Percentiles rank a stretch among this genome's conserved stretches.
Evolutionary conservation across 2,329 filamentous ascomycete genomes (phyloP).

Genomic region (Xylariaceae sp.): DNA sequence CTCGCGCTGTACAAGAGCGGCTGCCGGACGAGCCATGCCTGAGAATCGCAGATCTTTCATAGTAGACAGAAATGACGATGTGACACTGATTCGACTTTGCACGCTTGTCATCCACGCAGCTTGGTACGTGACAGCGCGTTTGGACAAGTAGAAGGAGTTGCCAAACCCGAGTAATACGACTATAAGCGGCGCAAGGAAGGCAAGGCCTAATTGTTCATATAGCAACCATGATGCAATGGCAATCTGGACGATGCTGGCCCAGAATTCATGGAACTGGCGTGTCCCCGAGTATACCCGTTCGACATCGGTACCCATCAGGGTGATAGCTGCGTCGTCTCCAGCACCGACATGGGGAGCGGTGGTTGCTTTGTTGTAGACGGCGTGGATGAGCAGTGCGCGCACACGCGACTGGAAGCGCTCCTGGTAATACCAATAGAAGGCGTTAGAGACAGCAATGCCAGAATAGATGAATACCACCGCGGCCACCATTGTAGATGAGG

Average conservation of each 20-base stretch:
- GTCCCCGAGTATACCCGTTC: slow-evolving; percentile 38
- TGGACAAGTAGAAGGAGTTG: not conserved
- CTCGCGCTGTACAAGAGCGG: not conserved
- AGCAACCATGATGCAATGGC: slow-evolving; percentile 45
- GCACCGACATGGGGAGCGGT: slow-evolving; percentile 8
- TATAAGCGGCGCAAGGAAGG: slow-evolving; percentile 40
- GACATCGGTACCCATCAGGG: slow-evolving; percentile 46
- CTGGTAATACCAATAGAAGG: slow-evolving; percentile 37
- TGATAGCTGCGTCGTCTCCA: slow-evolving; percentile 39
- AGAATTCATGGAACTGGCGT: slow-evolving; percentile 36
- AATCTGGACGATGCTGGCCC: slow-evolving; percentile 39
- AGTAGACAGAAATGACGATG: not conserved
- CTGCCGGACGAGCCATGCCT: not conserved
- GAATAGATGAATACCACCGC: slow-evolving; percentile 10
- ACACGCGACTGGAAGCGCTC: slow-evolving; percentile 26
- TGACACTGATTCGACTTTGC: not conserved
- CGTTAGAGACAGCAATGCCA: slow-evolving; percentile 37
- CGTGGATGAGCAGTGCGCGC: slow-evolving; percentile 11
- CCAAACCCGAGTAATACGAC: not conserved
- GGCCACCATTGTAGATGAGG: not conserved
- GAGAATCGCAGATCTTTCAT: not conserved
- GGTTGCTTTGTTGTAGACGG: slow-evolving; percentile 4
- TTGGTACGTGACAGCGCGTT: not conserved
- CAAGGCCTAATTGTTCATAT: slow-evolving; percentile 42
- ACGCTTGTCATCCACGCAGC: not conserved